Base-by-base conservation (phyloP, 306 rosid genomes). In the Luffa aegyptiaca region DNA sequence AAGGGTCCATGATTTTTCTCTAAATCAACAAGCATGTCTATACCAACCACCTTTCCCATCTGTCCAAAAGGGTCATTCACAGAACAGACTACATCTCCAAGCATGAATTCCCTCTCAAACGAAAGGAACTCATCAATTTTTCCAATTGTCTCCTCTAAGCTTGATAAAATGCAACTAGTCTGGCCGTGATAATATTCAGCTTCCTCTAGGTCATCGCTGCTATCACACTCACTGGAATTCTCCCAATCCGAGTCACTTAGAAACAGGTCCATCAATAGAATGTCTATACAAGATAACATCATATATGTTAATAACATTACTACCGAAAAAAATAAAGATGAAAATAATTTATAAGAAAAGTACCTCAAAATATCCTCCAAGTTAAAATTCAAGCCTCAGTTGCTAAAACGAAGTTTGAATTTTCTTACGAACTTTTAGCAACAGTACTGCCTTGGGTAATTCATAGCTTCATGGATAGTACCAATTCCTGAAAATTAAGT, bases 61-160 rank as follows among this genome's bases (percentile, higher is more conserved):
- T 91, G 98, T 70, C 98, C 98, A 58, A 92, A 84, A 75, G 98
- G 92, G 77, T 93, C 89, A 55, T 89, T 83, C 59, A 79, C 84
- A 20, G 85, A 81, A 83, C 88, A 84, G 31, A 96, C 97, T 78
- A 89, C 86, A 88, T 96, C 98, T 13, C 98, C 99, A 81, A 89
- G 88, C 42, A 76, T 58, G 85, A 93, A 96, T 76, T 89, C 85
- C 81, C 92, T 90, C 88, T 96, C 98, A 65, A 93, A 91, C 46
- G 92, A 85, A 85, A 96, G 98, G 76, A 93, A 96, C 58, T 96
- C 98, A 77, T 96, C 97, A 71, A 96, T 93, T 85, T 82, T 93
- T 46, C 88, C 96, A 76, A 96, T 96, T 92, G 93, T 90, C 84
- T 89, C 97, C 83, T 96, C 96, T 70, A 96, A 87, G 85, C 99